Evolutionary conservation across 2,329 filamentous ascomycete genomes (phyloP).

Genomic region (Emergomyces pasteurianus): DNA sequence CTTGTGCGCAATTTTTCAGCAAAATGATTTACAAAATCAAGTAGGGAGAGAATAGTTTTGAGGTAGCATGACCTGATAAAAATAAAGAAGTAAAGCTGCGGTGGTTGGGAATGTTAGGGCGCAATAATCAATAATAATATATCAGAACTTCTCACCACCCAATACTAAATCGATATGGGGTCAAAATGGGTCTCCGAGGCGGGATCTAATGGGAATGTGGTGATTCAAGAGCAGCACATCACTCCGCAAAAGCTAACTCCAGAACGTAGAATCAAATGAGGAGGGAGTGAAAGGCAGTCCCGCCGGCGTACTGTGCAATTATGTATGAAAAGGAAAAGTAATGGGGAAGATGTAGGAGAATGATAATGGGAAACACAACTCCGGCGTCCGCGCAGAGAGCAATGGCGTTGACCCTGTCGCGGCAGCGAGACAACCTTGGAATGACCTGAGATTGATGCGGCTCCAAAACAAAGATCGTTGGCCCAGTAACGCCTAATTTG

Average conservation of each 20-base stretch:
- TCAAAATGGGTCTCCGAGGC: not conserved
- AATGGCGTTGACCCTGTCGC: not conserved
- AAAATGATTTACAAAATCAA: not conserved
- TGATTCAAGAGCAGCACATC: no score
- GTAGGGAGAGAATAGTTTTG: not conserved
- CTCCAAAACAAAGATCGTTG: constrained; percentile 8
- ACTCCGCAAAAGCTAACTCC: not conserved
- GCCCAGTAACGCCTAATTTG: constrained; percentile 8
- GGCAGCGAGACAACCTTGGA: not conserved
- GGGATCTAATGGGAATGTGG: not conserved
- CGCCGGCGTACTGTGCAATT: not conserved
- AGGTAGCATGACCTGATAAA: not conserved
- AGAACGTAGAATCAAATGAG: not conserved
- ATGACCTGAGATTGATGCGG: not conserved
- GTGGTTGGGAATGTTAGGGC: not conserved
- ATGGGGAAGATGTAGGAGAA: not conserved
- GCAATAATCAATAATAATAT: not conserved
- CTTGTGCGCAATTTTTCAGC: not conserved
- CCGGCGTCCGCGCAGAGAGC: not conserved
- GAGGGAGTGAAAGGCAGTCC: not conserved
- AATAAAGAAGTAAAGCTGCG: not conserved
- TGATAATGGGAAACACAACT: not conserved
- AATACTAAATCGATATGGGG: not conserved
- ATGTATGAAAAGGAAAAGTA: not conserved
- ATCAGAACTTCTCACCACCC: not conserved